phyloP scores from a whole-genome alignment of 208 protist genomes.

The Crithidia sp. region DNA sequence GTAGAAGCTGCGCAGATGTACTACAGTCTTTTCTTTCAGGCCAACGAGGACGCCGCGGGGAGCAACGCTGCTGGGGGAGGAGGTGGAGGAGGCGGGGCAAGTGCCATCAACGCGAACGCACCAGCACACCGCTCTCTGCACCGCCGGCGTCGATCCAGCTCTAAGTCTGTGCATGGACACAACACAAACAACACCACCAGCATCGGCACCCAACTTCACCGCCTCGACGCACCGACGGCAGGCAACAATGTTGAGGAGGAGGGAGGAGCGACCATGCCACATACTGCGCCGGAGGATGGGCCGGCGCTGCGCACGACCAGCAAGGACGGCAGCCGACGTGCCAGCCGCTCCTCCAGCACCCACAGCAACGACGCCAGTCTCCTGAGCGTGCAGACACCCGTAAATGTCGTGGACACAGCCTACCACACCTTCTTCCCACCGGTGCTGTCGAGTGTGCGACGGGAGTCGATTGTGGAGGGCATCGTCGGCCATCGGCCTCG shows the following conservation, averaged over 20 bases:
- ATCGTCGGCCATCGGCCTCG: constrained; percentile 43
- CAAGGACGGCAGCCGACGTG: neutral
- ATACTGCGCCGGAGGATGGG: neutral
- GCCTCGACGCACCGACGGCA: too few relatives aligned
- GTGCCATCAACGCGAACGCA: too few relatives aligned
- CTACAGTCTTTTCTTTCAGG: constrained; percentile 52
- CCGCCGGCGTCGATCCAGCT: too few relatives aligned
- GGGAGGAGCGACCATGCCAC: neutral
- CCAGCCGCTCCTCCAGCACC: constrained; percentile 9
- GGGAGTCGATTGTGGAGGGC: constrained; percentile 38
- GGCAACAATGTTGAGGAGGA: too few relatives aligned
- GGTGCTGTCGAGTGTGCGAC: constrained; percentile 20
- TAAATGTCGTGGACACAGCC: constrained; percentile 40
- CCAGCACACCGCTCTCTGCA: too few relatives aligned
- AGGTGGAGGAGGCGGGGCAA: neutral
- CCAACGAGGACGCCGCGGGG: neutral
- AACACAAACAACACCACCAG: too few relatives aligned
- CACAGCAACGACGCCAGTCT: constrained; percentile 13
- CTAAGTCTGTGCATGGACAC: too few relatives aligned
- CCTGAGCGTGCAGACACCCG: constrained; percentile 16
- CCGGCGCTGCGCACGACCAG: neutral
- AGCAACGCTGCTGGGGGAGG: neutral
- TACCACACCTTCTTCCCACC: constrained; percentile 68
- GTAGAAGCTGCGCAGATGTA: constrained; percentile 43
- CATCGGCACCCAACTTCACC: too few relatives aligned